Conservation (phyloP, 352 stramenopile species). For the Phytophthora rubi region DNA sequence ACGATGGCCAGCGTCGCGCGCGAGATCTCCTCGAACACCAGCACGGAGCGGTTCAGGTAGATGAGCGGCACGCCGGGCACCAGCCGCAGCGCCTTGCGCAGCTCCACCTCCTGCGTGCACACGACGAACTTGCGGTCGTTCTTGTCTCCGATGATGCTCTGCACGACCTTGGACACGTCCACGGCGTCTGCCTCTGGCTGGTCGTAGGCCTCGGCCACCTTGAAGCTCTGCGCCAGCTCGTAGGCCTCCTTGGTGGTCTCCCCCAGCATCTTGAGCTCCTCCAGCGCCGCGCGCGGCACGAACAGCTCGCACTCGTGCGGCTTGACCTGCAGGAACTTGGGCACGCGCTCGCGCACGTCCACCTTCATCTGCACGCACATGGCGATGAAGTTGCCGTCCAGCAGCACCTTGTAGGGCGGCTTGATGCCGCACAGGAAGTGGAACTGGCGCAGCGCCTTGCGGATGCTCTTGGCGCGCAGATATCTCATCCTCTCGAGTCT, state of each 20-base stretch:
- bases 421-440: conserved; percentile 91
- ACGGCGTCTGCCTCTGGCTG: conserved; percentile 31
- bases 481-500: conserved; percentile 61
- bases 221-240: conserved; percentile 72
- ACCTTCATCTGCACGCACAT: conserved; percentile 91
- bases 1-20: conserved; percentile 80
- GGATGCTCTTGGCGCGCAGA: conserved; percentile 85
- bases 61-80: conserved; percentile 83
- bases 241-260: conserved; percentile 66
- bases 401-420: conserved; percentile 81
- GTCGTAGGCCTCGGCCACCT: conserved; percentile 59
- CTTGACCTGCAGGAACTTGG: conserved; percentile 88
- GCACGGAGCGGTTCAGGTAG: conserved; percentile 87
- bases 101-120: conserved; percentile 84
- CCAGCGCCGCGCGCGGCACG: conserved; percentile 68
- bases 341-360: conserved; percentile 74
- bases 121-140: conserved; percentile 87
- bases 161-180: conserved; percentile 66
- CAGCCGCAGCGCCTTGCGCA: conserved; percentile 71
- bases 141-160: conserved; percentile 64
- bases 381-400: conserved; percentile 89
- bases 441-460: conserved; percentile 88
- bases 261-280: conserved; percentile 78
- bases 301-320: conserved; percentile 73
- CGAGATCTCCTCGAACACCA: conserved; percentile 89